Percentiles rank a stretch among this genome's conserved stretches.
phyloP scores from a whole-genome alignment of 1,139 yeast species.

The Ashbya aceris region DNA sequence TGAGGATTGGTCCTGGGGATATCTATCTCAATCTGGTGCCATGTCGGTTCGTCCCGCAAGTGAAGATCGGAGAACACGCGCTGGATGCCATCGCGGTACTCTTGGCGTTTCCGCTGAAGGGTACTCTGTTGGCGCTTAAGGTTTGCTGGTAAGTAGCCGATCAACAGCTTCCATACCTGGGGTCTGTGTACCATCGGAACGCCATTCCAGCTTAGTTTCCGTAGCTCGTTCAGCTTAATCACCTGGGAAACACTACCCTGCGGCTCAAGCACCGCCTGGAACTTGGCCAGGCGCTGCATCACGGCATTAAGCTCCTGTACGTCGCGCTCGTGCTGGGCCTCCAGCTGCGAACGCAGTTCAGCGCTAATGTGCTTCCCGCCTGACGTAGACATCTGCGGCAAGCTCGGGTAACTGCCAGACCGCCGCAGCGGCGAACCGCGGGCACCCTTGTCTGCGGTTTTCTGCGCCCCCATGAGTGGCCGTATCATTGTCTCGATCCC shows the following conservation, averaged over 20 bases:
- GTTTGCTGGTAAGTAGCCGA: slow-evolving; percentile 88
- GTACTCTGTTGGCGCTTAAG: slow-evolving; percentile 63
- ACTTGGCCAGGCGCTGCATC: slow-evolving; percentile 55
- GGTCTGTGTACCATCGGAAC: slow-evolving; percentile 78
- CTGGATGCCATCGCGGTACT: slow-evolving; percentile 64
- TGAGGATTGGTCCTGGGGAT: slow-evolving; percentile 92
- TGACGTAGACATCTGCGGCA: slow-evolving; percentile 24
- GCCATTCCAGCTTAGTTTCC: slow-evolving; percentile 89
- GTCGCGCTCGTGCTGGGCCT: slow-evolving; percentile 32
- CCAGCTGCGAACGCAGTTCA: slow-evolving; percentile 24
- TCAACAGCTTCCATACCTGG: slow-evolving; percentile 75
- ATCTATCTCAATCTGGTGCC: slow-evolving; percentile 95
- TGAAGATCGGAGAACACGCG: slow-evolving; percentile 48
- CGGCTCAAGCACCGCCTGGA: slow-evolving; percentile 49
- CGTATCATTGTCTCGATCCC: slow-evolving; percentile 17
- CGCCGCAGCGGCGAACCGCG: slow-evolving; percentile 31
- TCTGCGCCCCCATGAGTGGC: slow-evolving; percentile 16
- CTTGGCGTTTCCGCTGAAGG: slow-evolving; percentile 72
- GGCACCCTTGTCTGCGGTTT: slow-evolving; percentile 25
- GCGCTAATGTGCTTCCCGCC: slow-evolving; percentile 13
- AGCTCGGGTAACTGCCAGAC: slow-evolving; percentile 25
- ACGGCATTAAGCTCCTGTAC: slow-evolving; percentile 50
- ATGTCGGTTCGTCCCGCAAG: slow-evolving; percentile 64
- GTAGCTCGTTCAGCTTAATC: slow-evolving; percentile 57
- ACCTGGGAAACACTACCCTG: slow-evolving; percentile 34